Conservation (phyloP, 805 yeast genomes). For the Ogataea glucozyma region DNA sequence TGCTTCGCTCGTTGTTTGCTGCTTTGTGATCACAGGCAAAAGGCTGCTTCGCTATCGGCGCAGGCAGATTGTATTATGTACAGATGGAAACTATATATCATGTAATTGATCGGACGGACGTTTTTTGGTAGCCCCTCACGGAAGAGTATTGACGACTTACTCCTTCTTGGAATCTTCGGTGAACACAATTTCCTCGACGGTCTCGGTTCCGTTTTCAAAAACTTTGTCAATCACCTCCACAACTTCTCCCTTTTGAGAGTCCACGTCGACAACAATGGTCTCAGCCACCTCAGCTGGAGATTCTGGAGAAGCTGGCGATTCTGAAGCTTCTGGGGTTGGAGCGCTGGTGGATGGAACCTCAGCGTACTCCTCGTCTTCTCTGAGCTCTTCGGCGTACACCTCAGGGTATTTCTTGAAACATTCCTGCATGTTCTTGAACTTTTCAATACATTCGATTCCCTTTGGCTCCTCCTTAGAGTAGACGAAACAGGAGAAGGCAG, state of each 20-base stretch:
- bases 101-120: too few relatives aligned
- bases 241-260: slow-evolving; percentile 1
- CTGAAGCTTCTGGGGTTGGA: slow-evolving; percentile 17
- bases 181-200: slow-evolving; percentile 13
- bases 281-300: slow-evolving; percentile 19
- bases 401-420: slow-evolving; percentile 95
- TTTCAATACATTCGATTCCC: slow-evolving; percentile 92
- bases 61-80: too few relatives aligned
- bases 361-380: slow-evolving; percentile 65
- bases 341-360: slow-evolving; percentile 27
- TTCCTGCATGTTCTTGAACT: slow-evolving; percentile 87
- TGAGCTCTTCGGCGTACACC: slow-evolving; percentile 85
- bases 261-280: slow-evolving; percentile 7
- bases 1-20: too few relatives aligned
- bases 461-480: slow-evolving; percentile 94
- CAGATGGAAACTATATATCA: slow-evolving; percentile 4
- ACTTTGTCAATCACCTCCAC: slow-evolving; percentile 18
- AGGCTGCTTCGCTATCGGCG: too few relatives aligned
- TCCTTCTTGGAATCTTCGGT: not conserved
- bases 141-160: not conserved
- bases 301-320: too few relatives aligned
- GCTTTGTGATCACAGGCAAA: too few relatives aligned
- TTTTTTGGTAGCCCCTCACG: not conserved
- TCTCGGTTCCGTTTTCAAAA: slow-evolving; percentile 12
- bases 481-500: slow-evolving; percentile 92